A percentile compares a stretch with the other conserved stretches of the same genome.
These are phyloP conservation scores for Annulohypoxylon moriforme DNA, from an alignment of 495 filamentous ascomycete species.

Conservation along the genomic window DNA sequence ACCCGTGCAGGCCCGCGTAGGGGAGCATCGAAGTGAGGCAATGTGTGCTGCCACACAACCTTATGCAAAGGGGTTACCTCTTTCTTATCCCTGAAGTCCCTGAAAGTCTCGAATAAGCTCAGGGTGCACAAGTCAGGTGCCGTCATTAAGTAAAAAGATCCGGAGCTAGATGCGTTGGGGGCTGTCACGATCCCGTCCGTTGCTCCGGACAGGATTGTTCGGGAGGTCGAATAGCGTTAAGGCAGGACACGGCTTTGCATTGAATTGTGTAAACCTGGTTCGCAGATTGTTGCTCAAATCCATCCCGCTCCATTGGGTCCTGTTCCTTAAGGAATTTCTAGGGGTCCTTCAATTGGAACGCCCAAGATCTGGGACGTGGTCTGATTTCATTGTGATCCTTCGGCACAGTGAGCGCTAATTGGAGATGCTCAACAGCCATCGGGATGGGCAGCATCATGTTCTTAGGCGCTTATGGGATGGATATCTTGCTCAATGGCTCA, in stretches of 20 bases:
- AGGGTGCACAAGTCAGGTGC: slow-evolving; percentile 20
- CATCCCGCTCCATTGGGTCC: slow-evolving; percentile 7
- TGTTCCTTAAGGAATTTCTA: slow-evolving; percentile 17
- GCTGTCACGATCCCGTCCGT: slow-evolving; percentile 20
- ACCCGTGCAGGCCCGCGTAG: slow-evolving; percentile 31
- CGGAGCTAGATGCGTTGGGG: slow-evolving; percentile 8
- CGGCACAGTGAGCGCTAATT: slow-evolving; percentile 18
- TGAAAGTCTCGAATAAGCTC: slow-evolving; percentile 1
- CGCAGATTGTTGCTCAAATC: slow-evolving; percentile 29
- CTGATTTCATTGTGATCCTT: slow-evolving; percentile 36
- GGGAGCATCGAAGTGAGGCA: slow-evolving; percentile 12
- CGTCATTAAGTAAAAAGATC: slow-evolving; percentile 7
- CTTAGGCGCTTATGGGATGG: background rate
- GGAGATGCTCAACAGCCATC: slow-evolving; percentile 10
- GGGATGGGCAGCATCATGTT: slow-evolving; percentile 5
- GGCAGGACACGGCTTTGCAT: too few relatives aligned
- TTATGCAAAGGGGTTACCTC: slow-evolving; percentile 23
- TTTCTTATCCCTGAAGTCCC: background rate
- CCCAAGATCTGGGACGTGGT: slow-evolving; percentile 14
- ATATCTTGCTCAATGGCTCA: background rate
- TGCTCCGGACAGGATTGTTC: slow-evolving; percentile 6
- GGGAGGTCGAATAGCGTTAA: too few relatives aligned
- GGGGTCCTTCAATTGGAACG: background rate
- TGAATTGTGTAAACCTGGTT: slow-evolving; percentile 15
- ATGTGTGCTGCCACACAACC: slow-evolving; percentile 30